Evolutionary conservation across 208 protist genomes (phyloP).

Genomic region (Giardia duodenalis): DNA sequence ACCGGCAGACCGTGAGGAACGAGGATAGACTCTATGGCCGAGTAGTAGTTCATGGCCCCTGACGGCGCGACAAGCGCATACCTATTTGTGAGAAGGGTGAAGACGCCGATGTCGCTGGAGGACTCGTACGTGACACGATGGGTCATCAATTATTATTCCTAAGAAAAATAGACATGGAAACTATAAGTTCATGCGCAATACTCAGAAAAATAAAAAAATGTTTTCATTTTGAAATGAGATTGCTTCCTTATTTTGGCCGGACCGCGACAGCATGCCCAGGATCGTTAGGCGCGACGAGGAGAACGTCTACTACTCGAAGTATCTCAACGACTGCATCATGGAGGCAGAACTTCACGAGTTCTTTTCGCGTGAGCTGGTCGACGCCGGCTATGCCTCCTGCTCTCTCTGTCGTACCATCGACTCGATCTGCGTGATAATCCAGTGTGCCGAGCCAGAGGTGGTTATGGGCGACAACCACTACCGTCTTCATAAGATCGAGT

Average conservation of each 20-base stretch:
- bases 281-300: neutral
- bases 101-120: constrained; percentile 95
- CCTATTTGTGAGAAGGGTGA: constrained; percentile 88
- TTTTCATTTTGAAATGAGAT: neutral
- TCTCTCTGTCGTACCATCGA: constrained; percentile 70
- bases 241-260: neutral
- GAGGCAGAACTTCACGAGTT: constrained; percentile 98
- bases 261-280: neutral
- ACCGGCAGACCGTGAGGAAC: neutral
- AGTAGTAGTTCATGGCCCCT: neutral
- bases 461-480: constrained; percentile 85
- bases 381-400: constrained; percentile 66
- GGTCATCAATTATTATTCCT: constrained; percentile 31
- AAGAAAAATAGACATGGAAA: too few relatives aligned
- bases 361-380: constrained; percentile 84
- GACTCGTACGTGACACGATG: constrained; percentile 86
- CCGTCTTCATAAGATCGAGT: constrained; percentile 60
- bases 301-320: neutral
- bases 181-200: too few relatives aligned
- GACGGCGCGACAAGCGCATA: constrained; percentile 84
- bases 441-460: constrained; percentile 78
- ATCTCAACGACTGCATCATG: constrained; percentile 66
- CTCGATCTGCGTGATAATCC: constrained; percentile 93
- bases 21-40: neutral
- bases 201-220: too few relatives aligned